phyloP scores from a whole-genome alignment of 208 protist species.

The Trypanosoma brucei region DNA sequence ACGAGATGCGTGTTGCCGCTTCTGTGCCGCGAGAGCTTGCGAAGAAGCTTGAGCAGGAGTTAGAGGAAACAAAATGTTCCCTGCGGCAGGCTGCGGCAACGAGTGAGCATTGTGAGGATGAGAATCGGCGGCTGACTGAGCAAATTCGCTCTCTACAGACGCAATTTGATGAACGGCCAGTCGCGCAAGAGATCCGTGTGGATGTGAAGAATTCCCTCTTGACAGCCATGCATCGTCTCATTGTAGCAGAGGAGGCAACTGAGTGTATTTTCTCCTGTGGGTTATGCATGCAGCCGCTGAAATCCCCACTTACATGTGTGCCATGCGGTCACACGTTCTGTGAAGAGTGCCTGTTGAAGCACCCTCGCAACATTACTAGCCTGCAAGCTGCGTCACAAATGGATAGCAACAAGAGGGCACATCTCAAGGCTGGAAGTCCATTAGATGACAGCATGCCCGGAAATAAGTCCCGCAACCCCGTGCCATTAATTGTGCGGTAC shows the following conservation, averaged over 20 bases:
- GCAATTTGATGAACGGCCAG: too few species aligned
- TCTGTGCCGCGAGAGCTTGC: too few species aligned
- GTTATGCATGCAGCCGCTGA: conserved; percentile 59
- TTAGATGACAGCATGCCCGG: not conserved
- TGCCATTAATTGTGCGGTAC: conserved; percentile 1
- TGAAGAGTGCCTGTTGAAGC: conserved; percentile 44
- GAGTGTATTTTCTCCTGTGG: conserved; percentile 74
- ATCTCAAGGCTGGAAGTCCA: conserved; percentile 1
- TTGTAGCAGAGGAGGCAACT: conserved; percentile 67
- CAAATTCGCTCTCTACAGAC: too few species aligned
- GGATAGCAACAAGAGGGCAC: not conserved
- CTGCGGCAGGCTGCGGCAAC: too few species aligned
- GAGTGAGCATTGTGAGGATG: too few species aligned
- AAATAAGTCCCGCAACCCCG: not conserved
- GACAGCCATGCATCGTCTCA: conserved; percentile 29
- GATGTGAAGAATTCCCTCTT: conserved; percentile 18
- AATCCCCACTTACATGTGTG: conserved; percentile 54
- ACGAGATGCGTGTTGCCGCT: too few species aligned
- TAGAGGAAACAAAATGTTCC: too few species aligned
- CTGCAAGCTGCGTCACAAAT: not conserved
- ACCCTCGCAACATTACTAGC: conserved; percentile 30
- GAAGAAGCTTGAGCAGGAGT: too few species aligned
- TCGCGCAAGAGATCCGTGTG: too few species aligned
- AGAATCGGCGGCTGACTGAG: too few species aligned
- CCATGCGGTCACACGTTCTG: conserved; percentile 89